A percentile compares a stretch with the other conserved stretches of the same genome.
phyloP scores from a whole-genome alignment of 2,329 filamentous ascomycete genomes.

The Huntiella savannae region DNA sequence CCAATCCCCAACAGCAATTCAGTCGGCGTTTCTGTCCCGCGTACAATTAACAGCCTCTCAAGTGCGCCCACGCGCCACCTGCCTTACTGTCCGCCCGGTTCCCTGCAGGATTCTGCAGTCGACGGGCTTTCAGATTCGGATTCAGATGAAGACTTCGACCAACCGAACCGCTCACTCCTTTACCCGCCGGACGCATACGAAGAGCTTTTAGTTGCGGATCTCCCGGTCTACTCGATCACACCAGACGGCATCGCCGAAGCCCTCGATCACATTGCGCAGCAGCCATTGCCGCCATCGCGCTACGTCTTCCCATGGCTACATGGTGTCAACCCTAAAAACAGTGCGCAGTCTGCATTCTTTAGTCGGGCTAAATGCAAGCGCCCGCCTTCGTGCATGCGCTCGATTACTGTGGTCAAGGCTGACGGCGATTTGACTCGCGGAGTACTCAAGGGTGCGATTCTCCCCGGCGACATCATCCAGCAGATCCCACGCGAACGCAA shows the following conservation, averaged over 20 bases:
- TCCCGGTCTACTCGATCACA: slow-evolving; percentile 55
- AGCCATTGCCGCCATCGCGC: slow-evolving; percentile 68
- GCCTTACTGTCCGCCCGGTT: slow-evolving; percentile 9
- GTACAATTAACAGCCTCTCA: neutral
- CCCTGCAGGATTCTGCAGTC: neutral
- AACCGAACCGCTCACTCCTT: slow-evolving; percentile 39
- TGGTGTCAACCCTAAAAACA: slow-evolving; percentile 74
- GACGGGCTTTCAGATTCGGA: slow-evolving; percentile 21
- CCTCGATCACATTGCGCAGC: slow-evolving; percentile 54
- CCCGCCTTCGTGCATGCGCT: slow-evolving; percentile 54
- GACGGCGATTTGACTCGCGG: slow-evolving; percentile 57
- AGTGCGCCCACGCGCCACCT: slow-evolving; percentile 4
- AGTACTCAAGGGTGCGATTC: slow-evolving; percentile 72
- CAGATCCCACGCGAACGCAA: slow-evolving; percentile 36
- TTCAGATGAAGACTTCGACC: slow-evolving; percentile 3
- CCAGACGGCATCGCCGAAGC: slow-evolving; percentile 50
- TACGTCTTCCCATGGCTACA: slow-evolving; percentile 92
- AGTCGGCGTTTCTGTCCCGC: slow-evolving; percentile 1
- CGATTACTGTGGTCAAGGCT: slow-evolving; percentile 73
- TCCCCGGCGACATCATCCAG: slow-evolving; percentile 20
- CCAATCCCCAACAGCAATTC: neutral
- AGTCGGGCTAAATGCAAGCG: slow-evolving; percentile 50
- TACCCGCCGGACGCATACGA: slow-evolving; percentile 52
- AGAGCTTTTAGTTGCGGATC: slow-evolving; percentile 27
- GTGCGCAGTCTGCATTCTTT: slow-evolving; percentile 81